Conservation (phyloP, 1,284 basidiomycete genomes). For the Agaricales sp. region DNA sequence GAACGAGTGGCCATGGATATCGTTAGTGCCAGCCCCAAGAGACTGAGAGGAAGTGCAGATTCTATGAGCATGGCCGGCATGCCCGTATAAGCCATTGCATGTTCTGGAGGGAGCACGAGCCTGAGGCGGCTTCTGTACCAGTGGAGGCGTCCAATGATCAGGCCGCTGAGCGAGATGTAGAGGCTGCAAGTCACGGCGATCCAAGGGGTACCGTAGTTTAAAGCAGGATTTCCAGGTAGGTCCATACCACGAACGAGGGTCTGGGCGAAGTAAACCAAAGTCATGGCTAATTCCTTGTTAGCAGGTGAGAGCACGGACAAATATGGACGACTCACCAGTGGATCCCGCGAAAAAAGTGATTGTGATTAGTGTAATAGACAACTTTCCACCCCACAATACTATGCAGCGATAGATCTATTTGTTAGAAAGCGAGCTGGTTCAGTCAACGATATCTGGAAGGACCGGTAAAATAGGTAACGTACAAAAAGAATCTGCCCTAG, state of each 20-base stretch:
- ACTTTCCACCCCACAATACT: too few species aligned
- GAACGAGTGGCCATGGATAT: constrained; percentile 14
- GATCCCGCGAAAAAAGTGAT: too few species aligned
- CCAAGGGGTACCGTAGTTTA: constrained; percentile 16
- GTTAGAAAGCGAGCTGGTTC: too few species aligned
- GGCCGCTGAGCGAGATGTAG: constrained; percentile 13
- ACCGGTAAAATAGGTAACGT: too few species aligned
- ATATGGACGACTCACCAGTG: constrained; percentile 7
- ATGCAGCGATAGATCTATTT: too few species aligned
- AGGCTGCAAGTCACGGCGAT: constrained; percentile 13
- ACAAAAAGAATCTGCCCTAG: too few species aligned
- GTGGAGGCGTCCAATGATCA: constrained; percentile 13
- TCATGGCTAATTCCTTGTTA: too few species aligned
- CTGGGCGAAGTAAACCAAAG: constrained; percentile 11
- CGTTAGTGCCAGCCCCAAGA: constrained; percentile 16
- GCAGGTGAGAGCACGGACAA: constrained; percentile 14
- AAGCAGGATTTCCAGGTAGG: constrained; percentile 12
- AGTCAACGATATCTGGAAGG: too few species aligned
- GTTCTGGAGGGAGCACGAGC: constrained; percentile 8
- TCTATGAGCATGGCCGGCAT: constrained; percentile 18
- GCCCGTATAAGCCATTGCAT: constrained; percentile 15
- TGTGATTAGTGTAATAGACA: too few species aligned
- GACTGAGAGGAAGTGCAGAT: constrained; percentile 17
- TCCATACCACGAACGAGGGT: constrained; percentile 12
- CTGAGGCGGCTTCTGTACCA: constrained; percentile 8